Conservation (phyloP, 2,329 filamentous ascomycete genomes). For the Calonectria hongkongensis region DNA sequence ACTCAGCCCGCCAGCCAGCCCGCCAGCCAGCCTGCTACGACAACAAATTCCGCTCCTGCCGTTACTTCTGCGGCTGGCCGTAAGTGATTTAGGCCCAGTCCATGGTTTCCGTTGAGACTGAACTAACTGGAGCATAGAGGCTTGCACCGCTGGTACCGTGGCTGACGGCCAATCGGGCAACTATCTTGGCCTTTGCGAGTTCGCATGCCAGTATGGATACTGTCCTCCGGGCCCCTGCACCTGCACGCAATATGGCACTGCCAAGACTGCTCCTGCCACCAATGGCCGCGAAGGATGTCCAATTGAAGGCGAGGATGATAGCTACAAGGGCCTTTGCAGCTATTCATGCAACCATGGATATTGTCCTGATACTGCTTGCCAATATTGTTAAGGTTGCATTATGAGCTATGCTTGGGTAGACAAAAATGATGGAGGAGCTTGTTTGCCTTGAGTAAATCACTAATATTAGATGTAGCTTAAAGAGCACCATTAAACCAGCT, state of each 20-base stretch:
- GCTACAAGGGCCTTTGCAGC: conserved; percentile 67
- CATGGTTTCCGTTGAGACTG: background rate
- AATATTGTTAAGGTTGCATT: conserved; percentile 36
- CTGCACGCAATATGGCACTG: conserved; percentile 57
- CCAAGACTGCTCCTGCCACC: conserved; percentile 49
- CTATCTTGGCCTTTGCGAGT: conserved; percentile 61
- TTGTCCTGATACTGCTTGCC: conserved; percentile 61
- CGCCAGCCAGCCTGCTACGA: conserved; percentile 24
- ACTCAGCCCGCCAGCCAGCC: conserved; percentile 59
- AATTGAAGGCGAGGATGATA: conserved; percentile 55
- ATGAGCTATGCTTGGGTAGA: too few relatives aligned
- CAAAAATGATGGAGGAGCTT: too few relatives aligned
- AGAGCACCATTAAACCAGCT: too few relatives aligned
- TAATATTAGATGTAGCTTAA: too few relatives aligned
- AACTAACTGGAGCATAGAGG: conserved; percentile 31
- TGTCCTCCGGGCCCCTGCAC: conserved; percentile 59
- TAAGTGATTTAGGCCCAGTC: background rate
- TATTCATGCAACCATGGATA: conserved; percentile 68
- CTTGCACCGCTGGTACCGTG: conserved; percentile 55
- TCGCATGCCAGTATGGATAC: conserved; percentile 57
- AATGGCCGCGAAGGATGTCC: conserved; percentile 59
- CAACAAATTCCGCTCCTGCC: conserved; percentile 21
- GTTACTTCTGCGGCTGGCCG: conserved; percentile 19
- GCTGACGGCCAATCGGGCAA: conserved; percentile 57
- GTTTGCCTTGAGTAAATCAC: too few relatives aligned